phyloP scores from a whole-genome alignment of 108 stramenopile genomes.

The Nitzschia palea region DNA sequence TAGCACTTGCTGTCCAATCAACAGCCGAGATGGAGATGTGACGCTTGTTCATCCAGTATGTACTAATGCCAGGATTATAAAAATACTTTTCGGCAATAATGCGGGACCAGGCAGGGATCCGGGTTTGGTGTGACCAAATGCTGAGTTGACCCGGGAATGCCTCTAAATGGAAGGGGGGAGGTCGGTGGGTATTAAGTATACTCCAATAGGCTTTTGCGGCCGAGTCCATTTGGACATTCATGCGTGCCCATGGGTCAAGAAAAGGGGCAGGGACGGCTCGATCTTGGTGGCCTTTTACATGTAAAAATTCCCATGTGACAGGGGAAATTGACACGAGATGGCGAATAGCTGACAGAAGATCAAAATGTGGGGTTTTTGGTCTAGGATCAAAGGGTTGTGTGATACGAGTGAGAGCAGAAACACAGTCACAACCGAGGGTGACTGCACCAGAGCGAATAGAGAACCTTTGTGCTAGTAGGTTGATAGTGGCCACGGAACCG shows the following conservation, averaged over 20 bases:
- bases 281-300: conserved; percentile 6
- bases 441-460: neutral
- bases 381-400: neutral
- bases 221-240: neutral
- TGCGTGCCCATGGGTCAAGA: neutral
- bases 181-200: neutral
- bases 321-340: neutral
- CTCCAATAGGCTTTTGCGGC: neutral
- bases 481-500: neutral
- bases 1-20: neutral
- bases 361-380: neutral
- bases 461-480: neutral
- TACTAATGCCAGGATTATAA: neutral
- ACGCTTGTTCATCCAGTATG: neutral
- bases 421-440: conserved; percentile 1
- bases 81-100: neutral
- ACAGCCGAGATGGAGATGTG: neutral
- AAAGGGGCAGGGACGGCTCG: neutral
- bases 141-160: neutral
- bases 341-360: neutral
- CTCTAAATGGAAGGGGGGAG: neutral
- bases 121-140: neutral
- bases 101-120: neutral
- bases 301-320: neutral
- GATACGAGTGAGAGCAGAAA: neutral